phyloP scores from a whole-genome alignment of 805 yeast genomes.

The Cyberlindnera maritima region DNA sequence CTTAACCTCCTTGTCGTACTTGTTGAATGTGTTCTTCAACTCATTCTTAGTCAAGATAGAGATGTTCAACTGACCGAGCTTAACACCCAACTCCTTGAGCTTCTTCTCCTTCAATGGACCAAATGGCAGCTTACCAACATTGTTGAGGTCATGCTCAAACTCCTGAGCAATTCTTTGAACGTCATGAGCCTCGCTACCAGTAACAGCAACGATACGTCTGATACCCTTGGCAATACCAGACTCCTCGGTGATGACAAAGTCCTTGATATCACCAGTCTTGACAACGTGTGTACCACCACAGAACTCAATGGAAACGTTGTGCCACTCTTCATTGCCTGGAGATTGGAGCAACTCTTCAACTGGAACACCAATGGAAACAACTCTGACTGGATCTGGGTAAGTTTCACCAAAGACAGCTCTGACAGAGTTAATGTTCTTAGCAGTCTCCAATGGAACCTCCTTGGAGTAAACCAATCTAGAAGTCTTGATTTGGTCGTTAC shows the following conservation, averaged over 20 bases:
- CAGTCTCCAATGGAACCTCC: conserved; percentile 73
- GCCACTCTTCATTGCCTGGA: conserved; percentile 78
- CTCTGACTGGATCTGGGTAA: conserved; percentile 98
- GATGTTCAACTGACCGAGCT: conserved; percentile 76
- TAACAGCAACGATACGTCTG: conserved; percentile 95
- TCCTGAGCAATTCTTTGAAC: conserved; percentile 84
- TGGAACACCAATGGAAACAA: conserved; percentile 91
- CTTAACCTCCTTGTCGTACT: conserved; percentile 80
- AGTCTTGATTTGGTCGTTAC: conserved; percentile 66
- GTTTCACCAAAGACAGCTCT: conserved; percentile 99
- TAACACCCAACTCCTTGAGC: conserved; percentile 81
- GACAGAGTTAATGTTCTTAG: conserved; percentile 75
- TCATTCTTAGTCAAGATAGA: conserved; percentile 78
- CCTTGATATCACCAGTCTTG: conserved; percentile 90
- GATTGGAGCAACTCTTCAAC: conserved; percentile 74
- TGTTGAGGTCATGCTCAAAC: conserved; percentile 58
- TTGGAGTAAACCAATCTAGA: conserved; percentile 75
- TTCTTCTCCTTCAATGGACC: conserved; percentile 77
- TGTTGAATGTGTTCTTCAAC: conserved; percentile 69
- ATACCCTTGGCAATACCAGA: conserved; percentile 98
- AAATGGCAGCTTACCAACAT: conserved; percentile 61
- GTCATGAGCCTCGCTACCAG: conserved; percentile 86
- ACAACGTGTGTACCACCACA: conserved; percentile 99
- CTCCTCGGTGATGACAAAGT: conserved; percentile 87
- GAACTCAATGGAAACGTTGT: conserved; percentile 79